phyloP scores from a whole-genome alignment of 208 protist genomes.

The Acanthamoeba sp. region DNA sequence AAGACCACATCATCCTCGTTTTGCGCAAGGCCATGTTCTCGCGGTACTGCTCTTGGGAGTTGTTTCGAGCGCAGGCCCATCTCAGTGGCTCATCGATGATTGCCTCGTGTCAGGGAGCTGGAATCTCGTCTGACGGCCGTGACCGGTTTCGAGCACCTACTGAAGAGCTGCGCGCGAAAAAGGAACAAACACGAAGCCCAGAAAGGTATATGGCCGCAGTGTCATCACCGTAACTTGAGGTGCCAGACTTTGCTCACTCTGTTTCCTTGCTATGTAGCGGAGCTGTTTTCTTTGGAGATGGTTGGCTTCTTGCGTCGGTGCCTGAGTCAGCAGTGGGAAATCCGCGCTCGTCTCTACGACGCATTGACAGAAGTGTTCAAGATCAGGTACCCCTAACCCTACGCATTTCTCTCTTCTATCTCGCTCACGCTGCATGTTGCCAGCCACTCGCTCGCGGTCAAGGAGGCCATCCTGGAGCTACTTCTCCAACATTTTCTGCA shows the following conservation, averaged over 20 bases:
- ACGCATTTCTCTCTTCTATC: neutral
- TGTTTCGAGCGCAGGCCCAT: too few species aligned
- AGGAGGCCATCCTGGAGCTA: conserved; percentile 64
- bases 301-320: conserved; percentile 51
- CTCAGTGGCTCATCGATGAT: too few species aligned
- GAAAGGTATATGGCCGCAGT: too few species aligned
- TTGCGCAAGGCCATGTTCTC: conserved; percentile 69
- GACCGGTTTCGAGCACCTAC: conserved; percentile 44
- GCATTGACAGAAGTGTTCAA: conserved; percentile 59
- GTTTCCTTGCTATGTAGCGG: neutral
- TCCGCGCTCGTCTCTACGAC: conserved; percentile 61
- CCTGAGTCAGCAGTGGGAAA: conserved; percentile 68
- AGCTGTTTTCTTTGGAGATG: conserved; percentile 56
- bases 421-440: neutral
- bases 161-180: conserved; percentile 32
- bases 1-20: conserved; percentile 73
- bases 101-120: neutral
- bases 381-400: neutral
- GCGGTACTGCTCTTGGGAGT: neutral
- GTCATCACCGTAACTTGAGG: too few species aligned
- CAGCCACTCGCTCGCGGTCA: neutral
- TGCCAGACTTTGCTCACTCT: neutral
- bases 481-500: conserved; percentile 14
- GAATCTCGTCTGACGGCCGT: conserved; percentile 70
- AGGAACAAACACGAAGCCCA: conserved; percentile 46